Evolutionary conservation across 192 early-diverging fungal species (phyloP), one percentile per base, ranked within the genome.

Genomic region (Funneliformis geosporum): DNA sequence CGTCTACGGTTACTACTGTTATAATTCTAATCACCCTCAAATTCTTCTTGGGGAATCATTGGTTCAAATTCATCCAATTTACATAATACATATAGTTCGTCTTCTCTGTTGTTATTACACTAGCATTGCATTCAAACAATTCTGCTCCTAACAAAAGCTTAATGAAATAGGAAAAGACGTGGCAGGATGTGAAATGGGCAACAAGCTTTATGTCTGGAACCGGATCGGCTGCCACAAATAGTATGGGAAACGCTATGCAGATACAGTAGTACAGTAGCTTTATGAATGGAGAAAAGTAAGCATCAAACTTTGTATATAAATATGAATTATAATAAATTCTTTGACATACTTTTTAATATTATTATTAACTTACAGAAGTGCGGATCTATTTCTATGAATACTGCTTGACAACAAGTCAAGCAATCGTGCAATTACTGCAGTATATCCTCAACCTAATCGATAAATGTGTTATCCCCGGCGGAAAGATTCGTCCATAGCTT

Each of bases 161-260:
- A 79, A 85, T 40, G 90, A 90, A 73, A 90, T 90, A 80, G 83
- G 68, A 88, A 87, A 60, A 86, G 76, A 80, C 76, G 79, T 38
- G 81, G 78, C 25, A 79, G 79, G 25, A 44, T 75, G 81, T 43
- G 79, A 84, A 55, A 81, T 83, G 16, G 84, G 38, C 81, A 84
- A 47, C 64, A 66, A 61, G 83, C 43, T 60, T 55, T 79, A 60
- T 9, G 61, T 66, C 82, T 46, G 66, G 80, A 7, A 21, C 60
- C 14, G 59, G 77, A 67, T 62, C 84, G 0, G 55, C 75, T n/a
- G 61, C 60, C 39, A 39, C 64, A 8, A 83, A 82, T 71, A 77
- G 75, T 8, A 70, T 65, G 33, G 82, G 83, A 40, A 82, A 79
- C 85, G 85, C 7, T 84, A 86, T 81, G 83, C 85, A 4, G 83